Conservation (phyloP, 1,284 basidiomycete species). For the Tausonia pullulans region DNA sequence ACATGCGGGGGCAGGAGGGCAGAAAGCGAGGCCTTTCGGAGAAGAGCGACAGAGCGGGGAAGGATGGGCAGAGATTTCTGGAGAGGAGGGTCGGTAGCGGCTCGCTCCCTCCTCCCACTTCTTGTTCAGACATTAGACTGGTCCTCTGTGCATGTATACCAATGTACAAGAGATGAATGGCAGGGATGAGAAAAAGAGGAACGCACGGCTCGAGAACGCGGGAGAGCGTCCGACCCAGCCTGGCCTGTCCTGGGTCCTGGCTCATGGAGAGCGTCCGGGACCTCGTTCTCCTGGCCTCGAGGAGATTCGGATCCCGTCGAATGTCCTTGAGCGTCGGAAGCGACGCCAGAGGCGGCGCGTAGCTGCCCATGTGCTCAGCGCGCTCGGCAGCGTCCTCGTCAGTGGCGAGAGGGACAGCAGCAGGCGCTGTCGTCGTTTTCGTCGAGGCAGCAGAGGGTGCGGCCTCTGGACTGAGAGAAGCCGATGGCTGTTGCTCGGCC, state of each 20-base stretch:
- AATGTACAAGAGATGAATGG: background rate
- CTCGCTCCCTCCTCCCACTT: no score
- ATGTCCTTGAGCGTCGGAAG: conserved; percentile 13
- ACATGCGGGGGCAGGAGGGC: background rate
- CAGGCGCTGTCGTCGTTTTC: background rate
- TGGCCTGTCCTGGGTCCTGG: background rate
- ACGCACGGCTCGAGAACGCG: conserved; percentile 6
- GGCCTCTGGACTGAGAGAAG: background rate
- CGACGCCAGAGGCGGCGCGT: background rate
- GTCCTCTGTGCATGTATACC: background rate
- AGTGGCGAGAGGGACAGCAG: background rate
- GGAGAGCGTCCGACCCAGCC: conserved; percentile 4
- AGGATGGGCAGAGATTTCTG: background rate
- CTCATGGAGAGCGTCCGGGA: background rate
- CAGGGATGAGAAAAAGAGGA: background rate
- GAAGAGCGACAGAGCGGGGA: background rate
- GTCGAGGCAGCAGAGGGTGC: background rate
- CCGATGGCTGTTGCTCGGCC: background rate
- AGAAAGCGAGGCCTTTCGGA: background rate
- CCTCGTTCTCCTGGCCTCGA: conserved; percentile 1
- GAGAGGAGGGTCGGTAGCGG: no score
- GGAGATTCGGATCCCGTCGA: background rate
- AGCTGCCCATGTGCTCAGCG: background rate
- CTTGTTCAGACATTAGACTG: background rate
- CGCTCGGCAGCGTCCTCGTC: no score